Percentiles rank a stretch among this genome's conserved stretches.
Conservation (phyloP, 345 rosid species). For the Carallia brachiata region DNA sequence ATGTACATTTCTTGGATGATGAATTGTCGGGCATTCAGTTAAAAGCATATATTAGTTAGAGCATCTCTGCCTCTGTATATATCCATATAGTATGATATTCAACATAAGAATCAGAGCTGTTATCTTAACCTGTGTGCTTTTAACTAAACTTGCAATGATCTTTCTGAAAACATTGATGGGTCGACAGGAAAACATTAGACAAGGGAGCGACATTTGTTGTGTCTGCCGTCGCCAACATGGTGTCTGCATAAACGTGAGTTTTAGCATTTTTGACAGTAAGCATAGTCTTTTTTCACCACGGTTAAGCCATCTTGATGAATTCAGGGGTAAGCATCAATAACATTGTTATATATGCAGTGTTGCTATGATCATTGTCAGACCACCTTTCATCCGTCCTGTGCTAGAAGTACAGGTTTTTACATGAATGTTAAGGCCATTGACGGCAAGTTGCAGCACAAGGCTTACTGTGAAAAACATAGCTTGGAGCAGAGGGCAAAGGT, state of each 20-base stretch:
- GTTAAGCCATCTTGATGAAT: too few species aligned
- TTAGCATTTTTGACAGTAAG: not conserved
- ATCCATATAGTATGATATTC: too few species aligned
- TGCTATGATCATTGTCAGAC: slow-evolving; percentile 84
- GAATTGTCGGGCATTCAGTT: too few species aligned
- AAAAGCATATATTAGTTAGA: too few species aligned
- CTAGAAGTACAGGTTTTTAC: slow-evolving; percentile 76
- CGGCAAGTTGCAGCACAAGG: slow-evolving; percentile 88
- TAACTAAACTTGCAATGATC: too few species aligned
- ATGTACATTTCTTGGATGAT: slow-evolving; percentile 28
- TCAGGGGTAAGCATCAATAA: too few species aligned
- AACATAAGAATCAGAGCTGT: too few species aligned
- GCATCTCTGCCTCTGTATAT: too few species aligned
- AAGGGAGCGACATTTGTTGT: slow-evolving; percentile 55
- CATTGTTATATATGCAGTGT: slow-evolving; percentile 54
- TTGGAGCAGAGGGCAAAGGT: slow-evolving; percentile 90
- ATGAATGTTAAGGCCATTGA: slow-evolving; percentile 58
- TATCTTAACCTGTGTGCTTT: too few species aligned
- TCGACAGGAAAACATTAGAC: slow-evolving; percentile 54
- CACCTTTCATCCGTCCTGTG: slow-evolving; percentile 92
- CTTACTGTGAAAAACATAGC: slow-evolving; percentile 87
- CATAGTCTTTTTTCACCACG: not conserved
- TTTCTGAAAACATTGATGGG: too few species aligned
- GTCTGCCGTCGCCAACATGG: slow-evolving; percentile 70
- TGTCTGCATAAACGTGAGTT: slow-evolving; percentile 69